Conservation (phyloP, 1,139 yeast species). For the Pneumocystis oryctolagi region DNA sequence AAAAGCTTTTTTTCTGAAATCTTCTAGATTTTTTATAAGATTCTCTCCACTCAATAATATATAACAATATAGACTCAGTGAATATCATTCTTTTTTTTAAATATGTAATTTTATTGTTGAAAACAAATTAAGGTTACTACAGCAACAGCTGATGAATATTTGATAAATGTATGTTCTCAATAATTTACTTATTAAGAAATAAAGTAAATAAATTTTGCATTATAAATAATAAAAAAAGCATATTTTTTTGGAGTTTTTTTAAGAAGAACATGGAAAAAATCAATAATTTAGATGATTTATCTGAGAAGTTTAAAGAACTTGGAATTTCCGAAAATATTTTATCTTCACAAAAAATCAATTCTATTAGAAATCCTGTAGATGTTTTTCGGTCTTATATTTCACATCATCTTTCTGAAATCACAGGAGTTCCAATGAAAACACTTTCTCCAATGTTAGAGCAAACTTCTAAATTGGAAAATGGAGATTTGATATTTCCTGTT, state of each 20-base stretch:
- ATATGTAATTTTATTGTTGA: neutral
- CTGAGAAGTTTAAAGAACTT: neutral
- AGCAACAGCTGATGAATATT: neutral
- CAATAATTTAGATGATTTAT: neutral
- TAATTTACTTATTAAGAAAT: neutral
- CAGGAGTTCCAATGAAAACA: slow-evolving; percentile 53
- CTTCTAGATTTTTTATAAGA: neutral
- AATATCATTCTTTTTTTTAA: neutral
- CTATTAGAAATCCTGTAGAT: slow-evolving; percentile 64
- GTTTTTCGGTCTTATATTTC: slow-evolving; percentile 80
- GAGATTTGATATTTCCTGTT: slow-evolving; percentile 81
- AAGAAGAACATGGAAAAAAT: neutral
- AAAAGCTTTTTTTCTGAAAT: neutral
- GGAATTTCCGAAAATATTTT: slow-evolving; percentile 14
- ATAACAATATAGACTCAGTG: neutral
- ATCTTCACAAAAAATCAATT: slow-evolving; percentile 39
- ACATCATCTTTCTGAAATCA: slow-evolving; percentile 53
- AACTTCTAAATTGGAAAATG: slow-evolving; percentile 54
- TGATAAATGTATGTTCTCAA: neutral
- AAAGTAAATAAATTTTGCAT: neutral
- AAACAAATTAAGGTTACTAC: neutral
- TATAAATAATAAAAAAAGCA: neutral
- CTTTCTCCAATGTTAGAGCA: slow-evolving; percentile 83
- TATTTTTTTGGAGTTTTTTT: neutral
- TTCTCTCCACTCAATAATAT: neutral